phyloP scores from a whole-genome alignment of 257 asterid species.

The Nyctanthes arbortristis region DNA sequence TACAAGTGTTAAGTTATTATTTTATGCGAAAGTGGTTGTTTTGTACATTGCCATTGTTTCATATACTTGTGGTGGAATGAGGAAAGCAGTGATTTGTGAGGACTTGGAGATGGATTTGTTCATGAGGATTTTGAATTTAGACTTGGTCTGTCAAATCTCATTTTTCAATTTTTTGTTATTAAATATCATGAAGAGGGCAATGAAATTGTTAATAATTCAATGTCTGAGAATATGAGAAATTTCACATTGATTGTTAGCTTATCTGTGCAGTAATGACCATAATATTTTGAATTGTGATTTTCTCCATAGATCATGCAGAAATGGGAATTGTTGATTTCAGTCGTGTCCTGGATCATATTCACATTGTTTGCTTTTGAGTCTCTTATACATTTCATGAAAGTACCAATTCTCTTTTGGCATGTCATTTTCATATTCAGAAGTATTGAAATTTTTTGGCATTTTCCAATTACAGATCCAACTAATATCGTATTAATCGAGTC shows the following conservation, averaged over 20 bases:
- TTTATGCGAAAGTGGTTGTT: neutral
- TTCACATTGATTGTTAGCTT: neutral
- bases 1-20: neutral
- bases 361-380: neutral
- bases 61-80: neutral
- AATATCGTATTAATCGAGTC: slow-evolving; percentile 74
- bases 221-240: neutral
- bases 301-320: neutral
- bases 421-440: slow-evolving; percentile 1
- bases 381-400: neutral
- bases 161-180: neutral
- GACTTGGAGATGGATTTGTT: neutral
- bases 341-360: slow-evolving; percentile 12
- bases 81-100: neutral
- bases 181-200: neutral
- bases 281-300: neutral
- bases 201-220: neutral
- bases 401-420: neutral
- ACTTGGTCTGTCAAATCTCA: neutral
- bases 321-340: neutral
- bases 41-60: neutral
- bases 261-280: neutral
- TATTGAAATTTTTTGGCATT: slow-evolving; percentile 6
- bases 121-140: neutral
- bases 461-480: slow-evolving; percentile 54